These are phyloP conservation scores for Talaromyces amestolkiae DNA, from an alignment of 2,329 filamentous ascomycete genomes.

Conservation along the genomic window DNA sequence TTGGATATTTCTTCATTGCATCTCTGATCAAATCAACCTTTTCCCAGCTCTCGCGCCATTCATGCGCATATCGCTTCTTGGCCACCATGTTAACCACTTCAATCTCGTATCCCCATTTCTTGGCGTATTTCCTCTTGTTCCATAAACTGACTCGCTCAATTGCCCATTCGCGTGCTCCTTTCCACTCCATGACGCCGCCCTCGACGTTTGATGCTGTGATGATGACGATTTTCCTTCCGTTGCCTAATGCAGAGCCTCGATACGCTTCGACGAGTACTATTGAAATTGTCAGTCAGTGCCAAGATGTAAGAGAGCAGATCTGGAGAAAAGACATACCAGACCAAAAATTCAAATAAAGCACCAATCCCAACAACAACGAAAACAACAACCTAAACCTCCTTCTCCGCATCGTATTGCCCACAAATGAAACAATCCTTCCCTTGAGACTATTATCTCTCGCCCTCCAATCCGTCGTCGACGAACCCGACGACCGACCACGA, in stretches of 20 bases:
- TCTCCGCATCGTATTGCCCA: slow-evolving; percentile 59
- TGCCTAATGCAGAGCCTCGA: slow-evolving; percentile 72
- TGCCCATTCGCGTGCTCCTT: slow-evolving; percentile 94
- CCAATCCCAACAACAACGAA: slow-evolving; percentile 55
- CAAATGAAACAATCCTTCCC: slow-evolving; percentile 32
- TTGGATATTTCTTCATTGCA: slow-evolving; percentile 85
- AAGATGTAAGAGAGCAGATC: slow-evolving; percentile 31
- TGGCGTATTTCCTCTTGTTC: slow-evolving; percentile 88
- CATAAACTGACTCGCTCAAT: slow-evolving; percentile 93
- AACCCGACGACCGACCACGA: slow-evolving; percentile 47
- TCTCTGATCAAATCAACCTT: slow-evolving; percentile 93
- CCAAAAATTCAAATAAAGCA: slow-evolving; percentile 68
- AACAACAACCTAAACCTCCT: slow-evolving; percentile 63
- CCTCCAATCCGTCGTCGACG: slow-evolving; percentile 40
- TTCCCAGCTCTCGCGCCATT: slow-evolving; percentile 99
- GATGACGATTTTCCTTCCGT: slow-evolving; percentile 87
- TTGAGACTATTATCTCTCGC: slow-evolving; percentile 36
- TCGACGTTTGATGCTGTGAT: slow-evolving; percentile 91
- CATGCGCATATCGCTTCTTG: slow-evolving; percentile 96
- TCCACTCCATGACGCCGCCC: slow-evolving; percentile 98
- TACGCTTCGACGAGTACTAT: slow-evolving; percentile 61
- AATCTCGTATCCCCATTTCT: slow-evolving; percentile 88
- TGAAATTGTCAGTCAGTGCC: slow-evolving; percentile 20
- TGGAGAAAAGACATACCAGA: slow-evolving; percentile 60
- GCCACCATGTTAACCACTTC: slow-evolving; percentile 98